Base-by-base conservation (phyloP, 208 protist genomes). In the Acanthamoeba sp. region DNA sequence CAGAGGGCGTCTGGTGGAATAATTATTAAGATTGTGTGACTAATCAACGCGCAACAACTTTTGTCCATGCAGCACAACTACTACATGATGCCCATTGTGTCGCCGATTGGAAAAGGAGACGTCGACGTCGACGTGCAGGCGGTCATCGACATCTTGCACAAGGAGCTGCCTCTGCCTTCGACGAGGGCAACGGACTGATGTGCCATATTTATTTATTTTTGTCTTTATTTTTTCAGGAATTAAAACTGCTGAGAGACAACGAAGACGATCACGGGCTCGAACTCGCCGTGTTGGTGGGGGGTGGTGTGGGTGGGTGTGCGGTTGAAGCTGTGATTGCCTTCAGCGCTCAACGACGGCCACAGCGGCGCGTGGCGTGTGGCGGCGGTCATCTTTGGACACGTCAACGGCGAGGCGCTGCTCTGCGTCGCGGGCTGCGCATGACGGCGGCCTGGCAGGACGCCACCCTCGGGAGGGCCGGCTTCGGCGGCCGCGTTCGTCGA, bases 1-100 rank as follows among this genome's bases (percentile, higher is more conserved):
- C 84, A 10, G 84, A 91, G 40, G 84, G 84, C 52, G 48, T 36
- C 20, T 91, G 84, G 84, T 91, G 84, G 84, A 48, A 62, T n/a
- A n/a, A n/a, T n/a, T n/a, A n/a, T n/a, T n/a, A n/a, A n/a, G n/a
- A n/a, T n/a, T n/a, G n/a, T n/a, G n/a, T 80, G 0, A 36, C 71
- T 48, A 50, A 80, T 36, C 20, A 73, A 73, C 64, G n/a, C n/a
- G n/a, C n/a, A n/a, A n/a, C n/a, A n/a, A n/a, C n/a, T n/a, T n/a
- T n/a, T n/a, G n/a, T n/a, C n/a, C 50, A 57, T 24, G 0, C 50
- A 57, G 50, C 59, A 66, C 22, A 66, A 66, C 59, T 85, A 85
- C 42, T 85, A 85, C 40, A 85, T 85, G 76, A 55, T 85, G 29
- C 76, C 76, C 14, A 36, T 57, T 7, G 3, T 32, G 18, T 55